These are phyloP conservation scores for Tylopilus felleus DNA, from an alignment of 768 basidiomycete genomes.

Conservation along the genomic window DNA sequence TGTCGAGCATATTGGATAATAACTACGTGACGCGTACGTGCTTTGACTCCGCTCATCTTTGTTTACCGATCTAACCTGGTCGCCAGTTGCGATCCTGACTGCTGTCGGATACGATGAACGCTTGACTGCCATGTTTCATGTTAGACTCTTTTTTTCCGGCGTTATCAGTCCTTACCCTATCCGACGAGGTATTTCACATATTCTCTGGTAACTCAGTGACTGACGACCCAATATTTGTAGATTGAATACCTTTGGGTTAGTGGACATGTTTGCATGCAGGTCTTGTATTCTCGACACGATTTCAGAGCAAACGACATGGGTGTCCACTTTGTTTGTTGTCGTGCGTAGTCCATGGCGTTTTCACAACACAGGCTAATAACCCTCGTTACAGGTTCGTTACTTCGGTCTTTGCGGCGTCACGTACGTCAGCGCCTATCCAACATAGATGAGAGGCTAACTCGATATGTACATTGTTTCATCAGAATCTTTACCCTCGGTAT, in stretches of 20 bases:
- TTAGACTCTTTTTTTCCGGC: not conserved
- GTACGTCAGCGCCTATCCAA: not conserved
- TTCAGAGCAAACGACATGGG: not conserved
- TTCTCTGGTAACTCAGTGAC: not conserved
- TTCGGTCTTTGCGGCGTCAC: conserved; percentile 1
- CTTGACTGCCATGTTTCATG: not conserved
- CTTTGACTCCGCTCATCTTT: not conserved
- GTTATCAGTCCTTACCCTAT: conserved; percentile 7
- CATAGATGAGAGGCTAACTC: not conserved
- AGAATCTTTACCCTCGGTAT: conserved; percentile 1
- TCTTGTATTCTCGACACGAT: not conserved
- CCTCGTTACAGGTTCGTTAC: conserved; percentile 11
- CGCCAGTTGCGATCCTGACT: conserved; percentile 3
- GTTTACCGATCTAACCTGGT: not conserved
- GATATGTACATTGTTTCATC: not conserved
- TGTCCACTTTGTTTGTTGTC: conserved; percentile 5
- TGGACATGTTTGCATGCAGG: not conserved
- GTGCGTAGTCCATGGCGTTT: not conserved
- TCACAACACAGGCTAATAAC: not conserved
- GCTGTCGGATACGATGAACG: conserved; percentile 2
- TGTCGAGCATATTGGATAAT: not conserved
- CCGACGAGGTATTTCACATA: conserved; percentile 11
- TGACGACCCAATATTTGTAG: not conserved
- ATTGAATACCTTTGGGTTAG: conserved; percentile 10
- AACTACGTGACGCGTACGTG: conserved; percentile 1